Evolutionary conservation across 768 basidiomycete genomes (phyloP).

Genomic region (Cystobasidium tubakii): DNA sequence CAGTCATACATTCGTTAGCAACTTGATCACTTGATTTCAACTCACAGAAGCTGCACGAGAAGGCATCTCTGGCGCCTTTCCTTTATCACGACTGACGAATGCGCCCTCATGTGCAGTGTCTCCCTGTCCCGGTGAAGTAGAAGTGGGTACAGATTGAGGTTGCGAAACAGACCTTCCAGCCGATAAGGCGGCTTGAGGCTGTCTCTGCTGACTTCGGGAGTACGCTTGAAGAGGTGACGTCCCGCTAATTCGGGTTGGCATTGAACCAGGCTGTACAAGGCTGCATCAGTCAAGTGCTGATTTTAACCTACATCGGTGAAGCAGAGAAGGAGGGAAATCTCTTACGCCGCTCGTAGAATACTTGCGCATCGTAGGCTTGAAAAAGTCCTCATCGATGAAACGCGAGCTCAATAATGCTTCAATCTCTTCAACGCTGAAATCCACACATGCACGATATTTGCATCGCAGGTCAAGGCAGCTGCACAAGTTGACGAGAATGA

Average conservation of each 20-base stretch:
- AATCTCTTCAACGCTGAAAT: conserved; percentile 45
- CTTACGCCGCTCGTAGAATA: conserved; percentile 8
- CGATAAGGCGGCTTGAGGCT: conserved; percentile 39
- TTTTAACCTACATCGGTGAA: too few species aligned
- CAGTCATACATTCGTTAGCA: too few species aligned
- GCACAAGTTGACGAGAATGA: background rate
- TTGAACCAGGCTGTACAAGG: conserved; percentile 32
- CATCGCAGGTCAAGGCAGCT: conserved; percentile 37
- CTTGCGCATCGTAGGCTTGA: conserved; percentile 44
- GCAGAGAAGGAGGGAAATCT: too few species aligned
- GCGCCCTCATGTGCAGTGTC: conserved; percentile 8
- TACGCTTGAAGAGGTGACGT: background rate
- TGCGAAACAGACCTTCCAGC: background rate
- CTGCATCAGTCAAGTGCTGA: too few species aligned
- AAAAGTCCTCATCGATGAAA: conserved; percentile 47
- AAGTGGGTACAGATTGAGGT: background rate
- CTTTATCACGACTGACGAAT: conserved; percentile 6
- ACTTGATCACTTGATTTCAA: too few species aligned
- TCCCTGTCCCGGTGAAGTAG: background rate
- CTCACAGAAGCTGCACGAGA: conserved; percentile 20
- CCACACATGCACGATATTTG: conserved; percentile 42
- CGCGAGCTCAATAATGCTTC: conserved; percentile 44
- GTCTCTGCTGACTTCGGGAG: background rate
- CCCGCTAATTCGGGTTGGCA: conserved; percentile 28
- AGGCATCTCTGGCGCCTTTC: background rate